These are phyloP conservation scores for Xylariaceae sp. DNA, from an alignment of 2,329 filamentous ascomycete genomes.

Conservation along the genomic window DNA sequence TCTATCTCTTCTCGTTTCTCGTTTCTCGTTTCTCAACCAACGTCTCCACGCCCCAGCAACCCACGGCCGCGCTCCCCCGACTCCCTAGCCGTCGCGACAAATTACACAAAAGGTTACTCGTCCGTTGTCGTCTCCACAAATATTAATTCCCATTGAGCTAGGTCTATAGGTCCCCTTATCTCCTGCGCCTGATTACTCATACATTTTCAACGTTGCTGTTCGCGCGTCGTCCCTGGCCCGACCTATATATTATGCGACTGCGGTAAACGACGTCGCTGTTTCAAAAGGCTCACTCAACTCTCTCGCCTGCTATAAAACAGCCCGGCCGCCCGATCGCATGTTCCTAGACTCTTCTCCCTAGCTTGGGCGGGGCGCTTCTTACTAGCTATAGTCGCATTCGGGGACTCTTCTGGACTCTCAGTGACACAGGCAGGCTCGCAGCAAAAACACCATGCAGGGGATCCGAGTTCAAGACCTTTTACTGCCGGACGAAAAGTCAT, in stretches of 20 bases:
- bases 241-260: neutral
- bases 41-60: neutral
- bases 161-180: constrained; percentile 1
- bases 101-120: constrained; percentile 7
- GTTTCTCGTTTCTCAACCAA: constrained; percentile 4
- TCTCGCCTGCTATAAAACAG: neutral
- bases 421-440: neutral
- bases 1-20: neutral
- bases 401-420: neutral
- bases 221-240: neutral
- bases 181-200: neutral
- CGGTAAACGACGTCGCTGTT: neutral
- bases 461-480: constrained; percentile 30
- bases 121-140: constrained; percentile 10
- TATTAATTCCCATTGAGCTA: constrained; percentile 2
- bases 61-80: neutral
- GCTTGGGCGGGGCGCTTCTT: neutral
- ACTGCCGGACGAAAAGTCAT: constrained; percentile 21
- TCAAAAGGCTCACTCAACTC: neutral
- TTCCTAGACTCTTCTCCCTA: neutral
- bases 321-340: neutral
- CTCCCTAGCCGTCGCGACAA: constrained; percentile 1
- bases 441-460: constrained; percentile 25
- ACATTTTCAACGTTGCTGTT: neutral
- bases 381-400: neutral